Base-by-base conservation (phyloP, 441 rosid genomes). In the Manihot esculenta region DNA sequence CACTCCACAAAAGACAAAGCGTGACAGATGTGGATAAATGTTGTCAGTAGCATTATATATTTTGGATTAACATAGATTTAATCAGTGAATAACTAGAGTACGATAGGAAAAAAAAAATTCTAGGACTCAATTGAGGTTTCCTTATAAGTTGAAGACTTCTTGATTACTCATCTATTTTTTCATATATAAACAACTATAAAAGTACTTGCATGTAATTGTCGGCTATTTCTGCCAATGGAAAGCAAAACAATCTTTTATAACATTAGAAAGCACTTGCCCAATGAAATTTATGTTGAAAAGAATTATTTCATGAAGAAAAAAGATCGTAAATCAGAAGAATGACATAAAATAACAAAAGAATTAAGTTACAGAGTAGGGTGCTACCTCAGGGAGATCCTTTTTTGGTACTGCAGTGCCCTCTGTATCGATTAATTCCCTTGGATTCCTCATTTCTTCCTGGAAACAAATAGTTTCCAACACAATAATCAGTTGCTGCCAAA, bases 331-430 rank as follows among this genome's bases (percentile, higher is more conserved):
- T 27, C n/a, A 10, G 14, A 2, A 30, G 70, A 55, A 54, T 15
- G 51, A 64, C 0, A 42, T 35, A 57, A 17, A 23, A 74, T 12
- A 30, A 42, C 51, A 68, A 18, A 33, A 69, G 54, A 64, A 64
- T 26, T 42, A 71, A 70, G 15, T 45, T 42, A 63, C 50, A 68
- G 30, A 27, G 53, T 27, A 62, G 54, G 55, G 12, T 18, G 53
- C 50, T 45, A 90, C 96, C 89, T 87, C 85, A 7, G 85, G 90
- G 48, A 86, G 86, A 71, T 84, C 79, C 59, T 74, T 77, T 76
- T 74, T 80, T 62, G 76, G 72, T 64, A 44, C 38, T 8, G 59
- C 1, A 0, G 72, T 33, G 26, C 80, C 81, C 72, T 76, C 67
- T 56, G 74, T 47, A 48, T 26, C 44, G 26, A 62, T 64, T 8